A percentile compares a stretch with the other conserved stretches of the same genome.
phyloP scores from a whole-genome alignment of 257 asterid genomes.

The Voacanga thouarsii region DNA sequence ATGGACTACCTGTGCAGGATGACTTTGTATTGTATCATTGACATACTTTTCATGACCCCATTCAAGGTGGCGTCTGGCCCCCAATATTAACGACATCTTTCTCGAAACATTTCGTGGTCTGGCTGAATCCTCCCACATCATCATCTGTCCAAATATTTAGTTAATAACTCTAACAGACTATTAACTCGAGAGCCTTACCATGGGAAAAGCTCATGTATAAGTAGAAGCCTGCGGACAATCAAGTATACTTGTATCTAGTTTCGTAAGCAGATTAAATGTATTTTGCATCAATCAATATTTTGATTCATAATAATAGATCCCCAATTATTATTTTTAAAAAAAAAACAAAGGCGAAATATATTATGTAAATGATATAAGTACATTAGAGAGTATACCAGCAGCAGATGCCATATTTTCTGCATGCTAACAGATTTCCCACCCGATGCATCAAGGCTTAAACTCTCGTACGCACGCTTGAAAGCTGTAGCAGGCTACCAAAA shows the following conservation, averaged over 20 bases:
- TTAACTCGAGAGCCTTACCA: background rate
- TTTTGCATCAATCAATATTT: background rate
- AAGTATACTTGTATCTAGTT: background rate
- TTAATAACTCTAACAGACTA: constrained; percentile 4
- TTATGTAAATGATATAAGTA: background rate
- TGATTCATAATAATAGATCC: background rate
- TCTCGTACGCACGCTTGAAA: constrained; percentile 75
- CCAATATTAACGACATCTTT: constrained; percentile 75
- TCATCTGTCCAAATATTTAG: constrained; percentile 42
- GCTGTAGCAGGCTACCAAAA: constrained; percentile 81
- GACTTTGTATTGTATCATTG: constrained; percentile 85
- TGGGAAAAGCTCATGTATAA: background rate
- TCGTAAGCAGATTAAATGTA: background rate
- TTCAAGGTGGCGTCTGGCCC: constrained; percentile 91
- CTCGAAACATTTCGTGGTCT: constrained; percentile 45
- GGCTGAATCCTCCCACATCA: constrained; percentile 70
- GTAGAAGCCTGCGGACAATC: no score
- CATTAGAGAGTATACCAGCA: constrained; percentile 49
- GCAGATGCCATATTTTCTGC: constrained; percentile 94
- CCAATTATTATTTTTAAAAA: background rate
- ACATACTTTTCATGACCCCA: constrained; percentile 94
- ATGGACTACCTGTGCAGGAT: constrained; percentile 79
- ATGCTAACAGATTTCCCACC: constrained; percentile 88
- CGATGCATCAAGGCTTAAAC: constrained; percentile 63
- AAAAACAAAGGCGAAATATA: background rate